Conservation (phyloP, 2,329 filamentous ascomycete genomes). For the Penicillium brevicompactum region DNA sequence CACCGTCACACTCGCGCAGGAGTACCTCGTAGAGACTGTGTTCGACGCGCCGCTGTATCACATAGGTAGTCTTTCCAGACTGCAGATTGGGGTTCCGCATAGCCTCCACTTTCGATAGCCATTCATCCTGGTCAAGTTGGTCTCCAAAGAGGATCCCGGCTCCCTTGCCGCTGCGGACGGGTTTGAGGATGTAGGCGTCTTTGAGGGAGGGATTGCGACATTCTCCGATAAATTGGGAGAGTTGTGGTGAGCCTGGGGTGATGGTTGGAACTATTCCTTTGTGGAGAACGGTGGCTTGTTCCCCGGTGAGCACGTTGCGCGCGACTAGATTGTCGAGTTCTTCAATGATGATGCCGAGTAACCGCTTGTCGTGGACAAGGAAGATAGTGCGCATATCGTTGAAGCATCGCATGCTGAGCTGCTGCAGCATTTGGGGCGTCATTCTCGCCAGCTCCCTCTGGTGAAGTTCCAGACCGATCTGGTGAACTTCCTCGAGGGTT, state of each 20-base stretch:
- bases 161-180: conserved; percentile 24
- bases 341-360: conserved; percentile 37
- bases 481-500: conserved; percentile 26
- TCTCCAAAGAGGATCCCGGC: conserved; percentile 30
- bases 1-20: neutral
- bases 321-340: conserved; percentile 20
- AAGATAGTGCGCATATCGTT: conserved; percentile 37
- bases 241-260: conserved; percentile 27
- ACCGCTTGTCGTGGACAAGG: conserved; percentile 37
- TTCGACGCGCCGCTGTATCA: neutral
- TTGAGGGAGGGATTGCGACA: conserved; percentile 13
- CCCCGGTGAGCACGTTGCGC: conserved; percentile 17
- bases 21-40: neutral
- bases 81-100: neutral
- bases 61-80: neutral
- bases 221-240: conserved; percentile 16
- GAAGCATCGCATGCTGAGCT: conserved; percentile 29
- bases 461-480: conserved; percentile 32
- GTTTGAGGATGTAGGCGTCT: conserved; percentile 29
- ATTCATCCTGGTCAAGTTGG: conserved; percentile 8
- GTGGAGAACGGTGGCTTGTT: conserved; percentile 20
- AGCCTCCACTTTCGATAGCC: neutral
- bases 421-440: conserved; percentile 22
- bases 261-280: conserved; percentile 26
- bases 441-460: conserved; percentile 31